Evolutionary conservation across 1,284 basidiomycete genomes (phyloP).

Genomic region (Quambalaria eucalypti): DNA sequence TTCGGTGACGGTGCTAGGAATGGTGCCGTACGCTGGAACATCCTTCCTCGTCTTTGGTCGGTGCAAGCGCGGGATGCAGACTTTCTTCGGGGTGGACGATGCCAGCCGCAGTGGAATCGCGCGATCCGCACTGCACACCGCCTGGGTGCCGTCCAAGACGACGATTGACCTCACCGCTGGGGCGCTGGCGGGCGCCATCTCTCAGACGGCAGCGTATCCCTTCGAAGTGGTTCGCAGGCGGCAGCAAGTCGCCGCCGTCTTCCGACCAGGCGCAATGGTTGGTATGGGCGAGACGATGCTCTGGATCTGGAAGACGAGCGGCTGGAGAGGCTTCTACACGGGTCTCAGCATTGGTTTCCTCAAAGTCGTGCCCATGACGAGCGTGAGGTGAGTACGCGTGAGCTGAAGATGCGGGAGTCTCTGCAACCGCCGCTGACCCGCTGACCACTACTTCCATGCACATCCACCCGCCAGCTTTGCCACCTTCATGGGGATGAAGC

Average conservation of each 20-base stretch:
- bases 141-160: constrained; percentile 42
- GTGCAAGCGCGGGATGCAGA: constrained; percentile 35
- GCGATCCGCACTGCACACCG: not conserved
- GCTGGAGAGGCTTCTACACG: constrained; percentile 84
- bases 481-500: constrained; percentile 44
- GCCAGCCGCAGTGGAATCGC: not conserved
- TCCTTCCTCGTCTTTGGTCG: constrained; percentile 63
- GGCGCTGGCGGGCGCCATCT: constrained; percentile 76
- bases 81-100: constrained; percentile 15
- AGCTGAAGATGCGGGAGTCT: not conserved
- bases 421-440: not conserved
- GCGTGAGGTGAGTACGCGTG: constrained; percentile 19
- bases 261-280: constrained; percentile 35
- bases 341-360: constrained; percentile 87
- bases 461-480: constrained; percentile 23
- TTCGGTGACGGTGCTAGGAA: constrained; percentile 50
- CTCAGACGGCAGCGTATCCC: constrained; percentile 88
- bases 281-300: constrained; percentile 39
- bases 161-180: constrained; percentile 63
- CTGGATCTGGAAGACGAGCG: constrained; percentile 61
- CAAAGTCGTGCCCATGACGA: constrained; percentile 94
- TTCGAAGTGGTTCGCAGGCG: constrained; percentile 86
- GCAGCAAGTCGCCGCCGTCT: constrained; percentile 79
- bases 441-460: not conserved
- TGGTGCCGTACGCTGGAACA: constrained; percentile 93